These are phyloP conservation scores for Crucihimalaya himalaica DNA, from an alignment of 345 rosid genomes.

Conservation along the genomic window DNA sequence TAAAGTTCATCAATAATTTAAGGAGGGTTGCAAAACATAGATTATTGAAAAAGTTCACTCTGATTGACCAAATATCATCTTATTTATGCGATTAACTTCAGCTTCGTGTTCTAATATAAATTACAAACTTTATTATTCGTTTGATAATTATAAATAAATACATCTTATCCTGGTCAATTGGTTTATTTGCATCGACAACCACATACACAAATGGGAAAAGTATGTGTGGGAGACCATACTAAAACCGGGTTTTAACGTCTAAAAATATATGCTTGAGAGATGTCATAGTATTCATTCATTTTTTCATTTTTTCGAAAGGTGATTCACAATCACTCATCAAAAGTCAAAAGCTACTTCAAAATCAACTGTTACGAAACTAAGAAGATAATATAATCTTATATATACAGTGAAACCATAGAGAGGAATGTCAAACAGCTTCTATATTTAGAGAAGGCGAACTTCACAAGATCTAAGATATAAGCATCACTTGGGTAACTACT, in stretches of 20 bases:
- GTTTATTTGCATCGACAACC: background rate
- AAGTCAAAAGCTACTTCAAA: background rate
- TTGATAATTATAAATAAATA: background rate
- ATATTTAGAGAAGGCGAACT: background rate
- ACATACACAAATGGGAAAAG: background rate
- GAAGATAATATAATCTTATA: background rate
- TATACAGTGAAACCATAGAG: background rate
- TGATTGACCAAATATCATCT: background rate
- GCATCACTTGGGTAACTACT: slow-evolving; percentile 14
- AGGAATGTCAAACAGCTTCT: slow-evolving; percentile 3
- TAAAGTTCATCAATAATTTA: background rate
- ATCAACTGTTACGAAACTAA: slow-evolving; percentile 6
- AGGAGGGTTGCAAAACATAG: background rate
- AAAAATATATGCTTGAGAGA: background rate
- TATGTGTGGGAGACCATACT: background rate
- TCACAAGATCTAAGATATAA: slow-evolving; percentile 22
- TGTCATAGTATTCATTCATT: background rate
- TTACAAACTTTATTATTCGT: background rate
- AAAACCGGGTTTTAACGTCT: too few relatives aligned
- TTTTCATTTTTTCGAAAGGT: background rate
- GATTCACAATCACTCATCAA: background rate
- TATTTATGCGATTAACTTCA: background rate
- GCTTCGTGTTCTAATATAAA: background rate
- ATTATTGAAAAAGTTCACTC: background rate
- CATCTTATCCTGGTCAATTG: background rate